Evolutionary conservation across 2,329 filamentous ascomycete species (phyloP).

Genomic region (Elsinoe fawcettii): DNA sequence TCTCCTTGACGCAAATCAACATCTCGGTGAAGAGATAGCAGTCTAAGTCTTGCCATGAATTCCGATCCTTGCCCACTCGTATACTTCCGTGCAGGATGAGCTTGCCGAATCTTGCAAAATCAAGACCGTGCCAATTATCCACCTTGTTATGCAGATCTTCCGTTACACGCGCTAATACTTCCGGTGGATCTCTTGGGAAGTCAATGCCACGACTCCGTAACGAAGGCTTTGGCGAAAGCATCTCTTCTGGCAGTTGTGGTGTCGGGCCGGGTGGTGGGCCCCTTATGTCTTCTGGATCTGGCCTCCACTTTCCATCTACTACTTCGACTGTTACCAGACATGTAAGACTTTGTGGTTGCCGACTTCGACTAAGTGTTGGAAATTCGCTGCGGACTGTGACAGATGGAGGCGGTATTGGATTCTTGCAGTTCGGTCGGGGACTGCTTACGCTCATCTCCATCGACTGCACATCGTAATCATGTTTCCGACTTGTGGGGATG

Average conservation of each 20-base stretch:
- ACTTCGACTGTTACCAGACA: conserved; percentile 93
- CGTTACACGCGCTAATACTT: conserved; percentile 74
- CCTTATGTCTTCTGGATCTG: conserved; percentile 70
- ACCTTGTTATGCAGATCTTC: conserved; percentile 79
- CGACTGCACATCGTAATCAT: conserved; percentile 92
- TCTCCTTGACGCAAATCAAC: conserved; percentile 99
- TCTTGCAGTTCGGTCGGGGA: conserved; percentile 61
- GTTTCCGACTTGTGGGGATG: conserved; percentile 56
- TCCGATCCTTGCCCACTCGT: conserved; percentile 88
- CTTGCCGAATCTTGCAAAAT: conserved; percentile 89
- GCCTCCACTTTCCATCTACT: conserved; percentile 81
- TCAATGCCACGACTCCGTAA: conserved; percentile 11
- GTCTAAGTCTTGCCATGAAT: conserved; percentile 95
- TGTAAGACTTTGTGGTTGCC: conserved; percentile 89
- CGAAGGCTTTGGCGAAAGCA: conserved; percentile 15
- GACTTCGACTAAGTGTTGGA: conserved; percentile 82
- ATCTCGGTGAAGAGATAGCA: conserved; percentile 97
- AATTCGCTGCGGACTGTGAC: conserved; percentile 97
- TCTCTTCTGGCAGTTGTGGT: conserved; percentile 8
- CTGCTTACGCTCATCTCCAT: conserved; percentile 82
- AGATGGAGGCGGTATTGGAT: conserved; percentile 80
- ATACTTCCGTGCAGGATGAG: conserved; percentile 82
- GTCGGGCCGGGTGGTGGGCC: conserved; percentile 33
- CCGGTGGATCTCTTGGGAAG: conserved; percentile 40
- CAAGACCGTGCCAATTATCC: conserved; percentile 96